Conservation (phyloP, 192 early-diverging fungal species). For the Coemansia sp. region DNA sequence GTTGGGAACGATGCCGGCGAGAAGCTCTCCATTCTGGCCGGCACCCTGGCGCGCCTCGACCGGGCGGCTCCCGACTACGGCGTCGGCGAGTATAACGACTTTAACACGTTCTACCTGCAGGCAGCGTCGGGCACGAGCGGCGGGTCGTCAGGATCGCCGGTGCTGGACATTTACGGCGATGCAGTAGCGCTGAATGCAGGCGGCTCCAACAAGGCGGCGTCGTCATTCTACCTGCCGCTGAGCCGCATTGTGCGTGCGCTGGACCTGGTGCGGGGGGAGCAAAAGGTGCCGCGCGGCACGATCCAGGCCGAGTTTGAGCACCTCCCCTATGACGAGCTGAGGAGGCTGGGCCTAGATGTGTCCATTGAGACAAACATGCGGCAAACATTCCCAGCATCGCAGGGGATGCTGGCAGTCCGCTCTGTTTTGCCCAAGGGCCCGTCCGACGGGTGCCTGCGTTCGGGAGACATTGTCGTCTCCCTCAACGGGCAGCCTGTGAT, state of each 20-base stretch:
- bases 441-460: conserved; percentile 55
- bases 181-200: conserved; percentile 67
- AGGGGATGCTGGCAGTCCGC: conserved; percentile 64
- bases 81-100: conserved; percentile 68
- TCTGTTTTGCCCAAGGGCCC: conserved; percentile 63
- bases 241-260: conserved; percentile 64
- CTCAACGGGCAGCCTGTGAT: conserved; percentile 55
- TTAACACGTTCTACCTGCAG: conserved; percentile 81
- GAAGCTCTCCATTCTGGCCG: conserved; percentile 71
- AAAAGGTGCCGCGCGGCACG: conserved; percentile 64
- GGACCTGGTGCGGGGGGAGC: conserved; percentile 50
- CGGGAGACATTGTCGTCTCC: conserved; percentile 66
- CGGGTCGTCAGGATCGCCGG: conserved; percentile 73
- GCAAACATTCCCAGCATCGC: conserved; percentile 59
- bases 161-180: conserved; percentile 73
- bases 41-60: conserved; percentile 68
- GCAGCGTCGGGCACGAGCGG: conserved; percentile 71
- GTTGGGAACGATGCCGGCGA: conserved; percentile 79
- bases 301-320: conserved; percentile 72
- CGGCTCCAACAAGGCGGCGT: conserved; percentile 64
- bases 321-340: conserved; percentile 67
- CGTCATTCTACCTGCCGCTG: conserved; percentile 71
- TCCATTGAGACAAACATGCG: conserved; percentile 60
- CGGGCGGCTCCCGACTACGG: conserved; percentile 71
- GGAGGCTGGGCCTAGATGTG: conserved; percentile 62